Evolutionary conservation across 2,329 filamentous ascomycete genomes (phyloP), one percentile per base, ranked within the genome.

Genomic region (Paraphaeosphaeria minitans): DNA sequence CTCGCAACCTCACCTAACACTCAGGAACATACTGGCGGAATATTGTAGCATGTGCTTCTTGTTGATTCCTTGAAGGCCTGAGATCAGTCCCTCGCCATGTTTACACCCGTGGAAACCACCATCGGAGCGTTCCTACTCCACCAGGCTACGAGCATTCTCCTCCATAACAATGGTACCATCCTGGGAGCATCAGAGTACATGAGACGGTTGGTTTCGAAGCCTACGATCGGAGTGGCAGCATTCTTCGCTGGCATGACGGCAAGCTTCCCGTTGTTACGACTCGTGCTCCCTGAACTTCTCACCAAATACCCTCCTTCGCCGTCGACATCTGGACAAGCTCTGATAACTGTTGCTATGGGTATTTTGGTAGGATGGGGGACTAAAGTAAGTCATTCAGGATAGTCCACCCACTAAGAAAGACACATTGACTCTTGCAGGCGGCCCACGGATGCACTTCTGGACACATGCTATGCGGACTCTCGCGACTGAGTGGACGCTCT

Each of bases 401-500:
- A 24, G 46, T 37, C 13, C 14, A 37, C 29, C 27, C 3, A 16
- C 12, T 14, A 21, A 24, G 2, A 29, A 10, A 8, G 19, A 16
- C 52, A 35, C 7, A 37, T 59, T 71, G 43, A 72, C 47, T 42
- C 13, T 10, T 9, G 1, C 24, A 75, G 73, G 55, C 58, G 45
- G 67, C 70, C 6, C 77, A 78, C 55, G 83, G 83, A 19, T 85
- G 83, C 64, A 84, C 83, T 10, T 84, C 82, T 1, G 83, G 83
- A 53, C 83, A 85, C 64, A 84, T 85, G 80, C 79, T 85, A 33
- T 84, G 82, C 60, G 83, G 83, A 1, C 65, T 85, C 4, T 78
- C 81, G 5, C 78, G 82, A 42, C 73, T 83, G 27, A 83, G 80
- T 14, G 73, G 77, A n/a, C 79, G 82, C 49, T 84, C 82, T 14